Evolutionary conservation across 192 early-diverging fungal genomes (phyloP).

Genomic region (Phycomyces nitens): DNA sequence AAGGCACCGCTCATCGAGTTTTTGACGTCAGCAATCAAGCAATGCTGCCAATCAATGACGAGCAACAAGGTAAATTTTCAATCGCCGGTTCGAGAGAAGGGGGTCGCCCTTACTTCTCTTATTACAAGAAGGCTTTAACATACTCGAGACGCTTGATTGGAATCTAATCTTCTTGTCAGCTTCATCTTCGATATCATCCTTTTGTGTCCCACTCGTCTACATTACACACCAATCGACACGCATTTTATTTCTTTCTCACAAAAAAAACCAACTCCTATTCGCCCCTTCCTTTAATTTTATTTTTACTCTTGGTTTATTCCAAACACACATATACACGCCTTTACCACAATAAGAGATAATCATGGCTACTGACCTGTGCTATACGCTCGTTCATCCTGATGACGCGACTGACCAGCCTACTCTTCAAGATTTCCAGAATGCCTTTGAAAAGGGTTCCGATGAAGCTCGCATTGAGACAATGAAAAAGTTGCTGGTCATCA

Average conservation of each 20-base stretch:
- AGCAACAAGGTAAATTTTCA: not conserved
- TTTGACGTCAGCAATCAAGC: constrained; percentile 1
- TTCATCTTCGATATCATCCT: not conserved
- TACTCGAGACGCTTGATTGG: not conserved
- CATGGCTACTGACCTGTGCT: constrained; percentile 49
- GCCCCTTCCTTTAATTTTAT: not conserved
- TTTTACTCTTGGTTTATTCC: not conserved
- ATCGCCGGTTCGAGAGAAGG: not conserved
- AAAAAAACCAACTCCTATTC: not conserved
- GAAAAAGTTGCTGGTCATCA: constrained; percentile 86
- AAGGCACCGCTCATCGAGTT: not conserved
- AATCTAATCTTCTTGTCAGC: not conserved
- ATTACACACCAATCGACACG: not conserved
- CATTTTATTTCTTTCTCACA: not conserved
- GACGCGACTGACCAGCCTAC: constrained; percentile 66
- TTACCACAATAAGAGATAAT: not conserved
- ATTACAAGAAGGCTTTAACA: not conserved
- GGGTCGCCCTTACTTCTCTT: too few relatives aligned
- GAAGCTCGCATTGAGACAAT: constrained; percentile 91
- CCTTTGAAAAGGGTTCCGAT: constrained; percentile 91
- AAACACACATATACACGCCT: too few relatives aligned
- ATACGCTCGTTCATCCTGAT: constrained; percentile 59
- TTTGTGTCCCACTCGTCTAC: not conserved
- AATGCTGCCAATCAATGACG: not conserved
- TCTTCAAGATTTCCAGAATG: constrained; percentile 65